Base-by-base conservation (phyloP, 352 stramenopile species). In the Hyaloperonospora brassicae region DNA sequence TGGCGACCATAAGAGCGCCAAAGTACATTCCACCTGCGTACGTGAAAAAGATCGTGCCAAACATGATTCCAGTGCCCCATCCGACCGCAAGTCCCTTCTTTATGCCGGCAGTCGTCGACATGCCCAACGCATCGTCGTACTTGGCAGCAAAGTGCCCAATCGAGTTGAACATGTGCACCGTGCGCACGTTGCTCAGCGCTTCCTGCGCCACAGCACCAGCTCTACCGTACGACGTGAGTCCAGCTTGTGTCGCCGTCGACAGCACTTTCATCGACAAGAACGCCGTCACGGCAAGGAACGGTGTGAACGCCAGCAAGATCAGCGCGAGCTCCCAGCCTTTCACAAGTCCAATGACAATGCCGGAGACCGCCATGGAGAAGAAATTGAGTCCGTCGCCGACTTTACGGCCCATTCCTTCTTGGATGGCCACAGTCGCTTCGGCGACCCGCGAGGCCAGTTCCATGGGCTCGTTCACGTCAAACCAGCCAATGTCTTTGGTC, bases 1-100 rank as follows among this genome's bases (percentile, higher is more conserved):
- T 74, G 4, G 69, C 67, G 13, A 90, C 66, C 62, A 83, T 70
- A 2, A 85, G 57, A 2, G 81, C 77, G 6, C 84, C 83, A 44
- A 87, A 92, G 67, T 73, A 91, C 70, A 94, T 84, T 6, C 84
- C 84, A 2, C 72, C 57, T 12, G 74, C 80, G 57, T 94, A 94
- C 14, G 78, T 85, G 54, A 76, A 82, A 52, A 84, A 82, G 1
- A 81, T 62, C 2, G 67, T 73, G 41, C 82, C 67, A 41, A 88
- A 87, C 66, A 89, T 86, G 13, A 85, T 34, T 4, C 75, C 77
- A 2, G 68, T 87, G 2, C 77, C 79, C 52, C 69, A 69, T 8
- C 76, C 72, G 21, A 86, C 73, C 0, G 79, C 73, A 12, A 86
- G 40, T 3, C 55, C 65, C 36, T 70, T 70, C 35, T 62, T 70